Evolutionary conservation across 306 rosid species (phyloP).

Genomic region (Cicer arietinum): DNA sequence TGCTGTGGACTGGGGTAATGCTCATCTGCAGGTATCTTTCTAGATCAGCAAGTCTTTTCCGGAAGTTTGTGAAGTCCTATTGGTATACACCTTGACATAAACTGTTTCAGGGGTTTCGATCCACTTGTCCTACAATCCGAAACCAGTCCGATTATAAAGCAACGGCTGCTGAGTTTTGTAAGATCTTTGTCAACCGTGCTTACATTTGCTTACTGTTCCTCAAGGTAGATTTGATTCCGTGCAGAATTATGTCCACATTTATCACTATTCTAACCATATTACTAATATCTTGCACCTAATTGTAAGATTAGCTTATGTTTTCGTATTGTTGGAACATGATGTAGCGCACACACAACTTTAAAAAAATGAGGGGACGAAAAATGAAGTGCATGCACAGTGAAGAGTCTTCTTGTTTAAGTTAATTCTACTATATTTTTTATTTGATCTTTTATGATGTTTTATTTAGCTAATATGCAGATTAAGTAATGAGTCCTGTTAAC

Average conservation of each 20-base stretch:
- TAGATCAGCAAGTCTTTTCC: conserved; percentile 33
- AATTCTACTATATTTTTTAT: conserved; percentile 15
- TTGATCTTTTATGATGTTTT: conserved; percentile 16
- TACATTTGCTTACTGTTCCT: conserved; percentile 87
- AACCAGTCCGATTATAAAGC: conserved; percentile 75
- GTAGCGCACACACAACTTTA: background rate
- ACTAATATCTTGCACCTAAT: conserved; percentile 25
- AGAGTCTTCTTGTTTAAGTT: conserved; percentile 14
- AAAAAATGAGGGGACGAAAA: background rate
- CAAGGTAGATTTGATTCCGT: conserved; percentile 65
- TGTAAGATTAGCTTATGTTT: background rate
- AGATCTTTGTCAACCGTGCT: conserved; percentile 88
- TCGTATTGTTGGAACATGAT: conserved; percentile 26
- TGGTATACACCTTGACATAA: conserved; percentile 30
- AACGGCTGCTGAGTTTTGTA: conserved; percentile 70
- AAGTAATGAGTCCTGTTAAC: background rate
- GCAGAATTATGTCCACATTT: background rate
- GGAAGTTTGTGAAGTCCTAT: conserved; percentile 37
- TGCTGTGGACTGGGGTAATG: conserved; percentile 82
- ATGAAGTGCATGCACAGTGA: background rate
- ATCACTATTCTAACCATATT: conserved; percentile 22
- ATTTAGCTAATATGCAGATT: conserved; percentile 24
- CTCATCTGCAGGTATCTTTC: conserved; percentile 81
- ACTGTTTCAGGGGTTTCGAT: conserved; percentile 79
- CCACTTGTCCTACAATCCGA: conserved; percentile 73